phyloP scores from a whole-genome alignment of 805 yeast genomes.

The Yamadazyma akitaensis region DNA sequence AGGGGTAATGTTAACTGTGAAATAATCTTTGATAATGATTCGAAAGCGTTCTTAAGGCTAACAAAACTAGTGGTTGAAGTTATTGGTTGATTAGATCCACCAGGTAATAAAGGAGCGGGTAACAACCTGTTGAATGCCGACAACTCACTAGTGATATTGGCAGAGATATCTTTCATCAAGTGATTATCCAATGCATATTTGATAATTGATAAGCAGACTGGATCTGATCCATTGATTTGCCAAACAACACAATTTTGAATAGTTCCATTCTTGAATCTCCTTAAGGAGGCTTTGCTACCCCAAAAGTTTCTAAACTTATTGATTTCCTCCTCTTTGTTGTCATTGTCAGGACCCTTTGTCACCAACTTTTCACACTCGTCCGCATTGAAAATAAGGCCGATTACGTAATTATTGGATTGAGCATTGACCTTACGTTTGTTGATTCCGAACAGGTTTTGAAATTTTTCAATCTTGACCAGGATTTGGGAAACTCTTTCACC shows the following conservation, averaged over 20 bases:
- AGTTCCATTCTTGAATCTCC: slow-evolving; percentile 90
- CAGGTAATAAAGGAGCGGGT: slow-evolving; percentile 60
- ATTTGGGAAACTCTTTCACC: slow-evolving; percentile 47
- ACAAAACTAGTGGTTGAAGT: slow-evolving; percentile 32
- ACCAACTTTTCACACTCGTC: slow-evolving; percentile 76
- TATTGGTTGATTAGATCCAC: slow-evolving; percentile 52
- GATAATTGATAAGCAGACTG: slow-evolving; percentile 63
- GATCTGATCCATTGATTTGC: slow-evolving; percentile 54
- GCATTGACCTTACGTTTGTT: slow-evolving; percentile 53
- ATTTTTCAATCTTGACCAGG: slow-evolving; percentile 27
- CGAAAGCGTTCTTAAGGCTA: slow-evolving; percentile 42
- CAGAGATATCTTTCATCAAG: slow-evolving; percentile 43
- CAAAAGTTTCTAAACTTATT: slow-evolving; percentile 76
- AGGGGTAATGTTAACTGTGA: slow-evolving; percentile 59
- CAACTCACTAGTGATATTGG: slow-evolving; percentile 33
- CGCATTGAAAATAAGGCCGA: slow-evolving; percentile 71
- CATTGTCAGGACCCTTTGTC: slow-evolving; percentile 78
- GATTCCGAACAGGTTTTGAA: slow-evolving; percentile 32
- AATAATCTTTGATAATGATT: slow-evolving; percentile 46
- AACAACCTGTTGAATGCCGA: slow-evolving; percentile 47
- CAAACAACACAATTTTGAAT: slow-evolving; percentile 91
- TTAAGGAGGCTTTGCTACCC: slow-evolving; percentile 81
- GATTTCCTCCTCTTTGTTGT: slow-evolving; percentile 52
- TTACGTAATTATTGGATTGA: slow-evolving; percentile 27
- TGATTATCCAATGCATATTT: slow-evolving; percentile 64